A percentile compares a stretch with the other conserved stretches of the same genome.
Evolutionary conservation across 2,329 filamentous ascomycete species (phyloP).

Genomic region (Davidsoniella eucalypti): DNA sequence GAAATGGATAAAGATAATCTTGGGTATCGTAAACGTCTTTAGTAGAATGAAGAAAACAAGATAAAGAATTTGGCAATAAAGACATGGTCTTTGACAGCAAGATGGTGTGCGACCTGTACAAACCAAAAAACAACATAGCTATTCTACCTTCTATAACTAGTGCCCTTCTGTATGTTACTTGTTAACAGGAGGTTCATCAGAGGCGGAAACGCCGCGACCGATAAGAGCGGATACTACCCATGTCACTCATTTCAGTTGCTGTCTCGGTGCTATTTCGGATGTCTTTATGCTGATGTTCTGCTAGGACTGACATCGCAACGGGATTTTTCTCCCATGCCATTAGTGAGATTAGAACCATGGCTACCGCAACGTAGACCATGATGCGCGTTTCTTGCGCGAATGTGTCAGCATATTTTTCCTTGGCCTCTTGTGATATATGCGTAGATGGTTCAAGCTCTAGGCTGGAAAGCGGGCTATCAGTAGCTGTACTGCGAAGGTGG

Average conservation of each 20-base stretch:
- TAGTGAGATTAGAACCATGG: conserved; percentile 27
- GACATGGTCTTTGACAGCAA: too few species aligned
- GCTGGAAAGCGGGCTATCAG: conserved; percentile 24
- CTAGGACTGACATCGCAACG: conserved; percentile 20
- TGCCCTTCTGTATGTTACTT: too few species aligned
- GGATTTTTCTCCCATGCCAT: conserved; percentile 29
- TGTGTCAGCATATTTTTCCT: conserved; percentile 28
- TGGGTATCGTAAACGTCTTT: too few species aligned
- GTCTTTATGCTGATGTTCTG: conserved; percentile 18
- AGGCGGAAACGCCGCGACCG: conserved; percentile 8
- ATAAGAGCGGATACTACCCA: conserved; percentile 15
- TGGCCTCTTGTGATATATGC: conserved; percentile 21
- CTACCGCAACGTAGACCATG: conserved; percentile 27
- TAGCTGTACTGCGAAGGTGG: conserved; percentile 25
- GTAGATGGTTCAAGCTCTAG: conserved; percentile 25
- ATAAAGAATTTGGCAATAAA: too few species aligned
- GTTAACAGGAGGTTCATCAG: background rate
- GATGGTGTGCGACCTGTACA: too few species aligned
- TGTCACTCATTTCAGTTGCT: conserved; percentile 22
- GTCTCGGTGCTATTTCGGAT: conserved; percentile 23
- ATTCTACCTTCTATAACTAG: too few species aligned
- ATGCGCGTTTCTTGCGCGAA: conserved; percentile 31
- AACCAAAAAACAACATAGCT: too few species aligned
- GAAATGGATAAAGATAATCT: background rate
- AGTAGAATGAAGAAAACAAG: too few species aligned